phyloP scores from a whole-genome alignment of 768 basidiomycete species.

The Phlegmacium glaucopus region DNA sequence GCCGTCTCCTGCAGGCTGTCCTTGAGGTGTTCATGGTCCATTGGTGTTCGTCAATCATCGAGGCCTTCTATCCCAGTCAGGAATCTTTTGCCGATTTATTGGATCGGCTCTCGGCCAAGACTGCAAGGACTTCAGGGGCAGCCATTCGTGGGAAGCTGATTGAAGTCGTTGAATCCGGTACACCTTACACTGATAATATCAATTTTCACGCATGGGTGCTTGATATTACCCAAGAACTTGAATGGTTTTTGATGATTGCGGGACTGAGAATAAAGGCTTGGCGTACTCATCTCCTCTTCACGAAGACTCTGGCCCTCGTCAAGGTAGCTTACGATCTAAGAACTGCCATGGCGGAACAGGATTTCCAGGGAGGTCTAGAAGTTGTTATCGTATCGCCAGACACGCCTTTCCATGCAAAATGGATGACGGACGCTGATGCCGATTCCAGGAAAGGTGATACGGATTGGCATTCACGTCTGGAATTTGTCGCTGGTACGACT shows the following conservation, averaged over 20 bases:
- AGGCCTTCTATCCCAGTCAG: slow-evolving; percentile 20
- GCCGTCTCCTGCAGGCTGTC: slow-evolving; percentile 16
- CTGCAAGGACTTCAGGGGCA: slow-evolving; percentile 1
- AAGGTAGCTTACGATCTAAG: slow-evolving; percentile 21
- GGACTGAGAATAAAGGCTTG: slow-evolving; percentile 11
- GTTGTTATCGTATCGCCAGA: slow-evolving; percentile 8
- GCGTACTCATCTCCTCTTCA: slow-evolving; percentile 7
- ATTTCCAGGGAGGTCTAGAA: slow-evolving; percentile 18
- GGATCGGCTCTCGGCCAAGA: slow-evolving; percentile 13
- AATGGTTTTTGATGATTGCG: slow-evolving; percentile 10
- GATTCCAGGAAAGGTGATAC: slow-evolving; percentile 5
- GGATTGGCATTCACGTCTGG: slow-evolving; percentile 1
- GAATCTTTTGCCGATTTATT: slow-evolving; percentile 21
- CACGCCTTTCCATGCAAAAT: slow-evolving; percentile 12
- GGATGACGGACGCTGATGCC: slow-evolving; percentile 16
- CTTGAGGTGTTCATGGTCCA: slow-evolving; percentile 21
- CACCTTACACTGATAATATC: neutral
- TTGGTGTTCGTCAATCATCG: slow-evolving; percentile 21
- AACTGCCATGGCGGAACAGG: slow-evolving; percentile 19
- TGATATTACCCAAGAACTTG: slow-evolving; percentile 16
- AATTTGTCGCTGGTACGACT: slow-evolving; percentile 17
- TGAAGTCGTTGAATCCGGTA: slow-evolving; percentile 12
- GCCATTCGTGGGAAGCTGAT: slow-evolving; percentile 15
- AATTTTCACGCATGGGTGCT: slow-evolving; percentile 17
- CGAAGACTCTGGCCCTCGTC: slow-evolving; percentile 16